Percentiles rank a stretch among this genome's conserved stretches.
phyloP scores from a whole-genome alignment of 345 rosid genomes.

The Ricinus communis region DNA sequence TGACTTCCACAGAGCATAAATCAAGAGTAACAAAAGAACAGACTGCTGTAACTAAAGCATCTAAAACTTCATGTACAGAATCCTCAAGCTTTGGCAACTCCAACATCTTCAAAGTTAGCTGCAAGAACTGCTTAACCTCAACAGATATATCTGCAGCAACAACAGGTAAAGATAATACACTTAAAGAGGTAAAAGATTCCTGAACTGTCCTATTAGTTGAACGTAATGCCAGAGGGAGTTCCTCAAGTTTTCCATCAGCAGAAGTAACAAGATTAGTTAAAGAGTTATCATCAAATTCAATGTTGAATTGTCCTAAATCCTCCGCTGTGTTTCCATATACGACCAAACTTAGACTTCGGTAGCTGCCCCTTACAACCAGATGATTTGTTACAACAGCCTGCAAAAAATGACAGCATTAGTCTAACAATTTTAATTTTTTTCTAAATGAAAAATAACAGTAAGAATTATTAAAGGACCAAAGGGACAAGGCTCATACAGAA shows the following conservation, averaged over 20 bases:
- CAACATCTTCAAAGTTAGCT: constrained; percentile 56
- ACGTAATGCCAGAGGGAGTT: constrained; percentile 77
- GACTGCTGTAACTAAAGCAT: constrained; percentile 50
- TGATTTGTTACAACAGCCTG: constrained; percentile 99
- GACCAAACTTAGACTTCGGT: constrained; percentile 87
- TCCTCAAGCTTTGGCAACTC: constrained; percentile 48
- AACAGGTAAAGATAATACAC: constrained; percentile 58
- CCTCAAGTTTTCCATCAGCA: constrained; percentile 88
- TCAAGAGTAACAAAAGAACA: constrained; percentile 54
- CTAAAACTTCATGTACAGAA: constrained; percentile 51
- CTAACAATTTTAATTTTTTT: neutral
- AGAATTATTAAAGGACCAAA: neutral
- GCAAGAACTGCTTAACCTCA: constrained; percentile 75
- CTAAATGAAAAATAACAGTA: neutral
- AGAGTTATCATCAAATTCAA: constrained; percentile 87
- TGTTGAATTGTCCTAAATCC: constrained; percentile 98
- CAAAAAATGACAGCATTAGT: constrained; percentile 23
- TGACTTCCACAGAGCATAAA: constrained; percentile 33
- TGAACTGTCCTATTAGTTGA: constrained; percentile 62
- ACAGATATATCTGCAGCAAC: constrained; percentile 54
- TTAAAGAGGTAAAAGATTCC: constrained; percentile 65
- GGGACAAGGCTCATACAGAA: neutral
- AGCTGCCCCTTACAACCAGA: constrained; percentile 94
- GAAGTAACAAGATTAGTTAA: constrained; percentile 82
- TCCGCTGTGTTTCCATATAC: constrained; percentile 93